Conservation (phyloP, 768 basidiomycete species). For the Hypsizygus marmoreus region DNA sequence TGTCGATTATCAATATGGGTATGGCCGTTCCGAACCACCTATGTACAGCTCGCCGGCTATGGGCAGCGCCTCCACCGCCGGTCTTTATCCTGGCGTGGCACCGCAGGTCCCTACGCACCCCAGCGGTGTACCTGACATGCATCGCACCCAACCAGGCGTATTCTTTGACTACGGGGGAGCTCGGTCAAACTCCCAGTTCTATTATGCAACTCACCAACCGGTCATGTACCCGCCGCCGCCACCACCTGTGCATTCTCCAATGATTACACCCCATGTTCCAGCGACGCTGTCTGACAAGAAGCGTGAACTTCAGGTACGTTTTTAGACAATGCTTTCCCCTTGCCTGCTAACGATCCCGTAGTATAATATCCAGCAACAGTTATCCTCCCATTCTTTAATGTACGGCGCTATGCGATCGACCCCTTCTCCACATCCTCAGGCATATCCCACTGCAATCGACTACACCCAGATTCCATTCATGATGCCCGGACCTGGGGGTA, state of each 20-base stretch:
- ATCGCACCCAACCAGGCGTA: slow-evolving; percentile 50
- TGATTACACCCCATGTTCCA: slow-evolving; percentile 52
- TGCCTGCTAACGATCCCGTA: slow-evolving; percentile 19
- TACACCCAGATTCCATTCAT: slow-evolving; percentile 51
- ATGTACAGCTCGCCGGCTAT: slow-evolving; percentile 52
- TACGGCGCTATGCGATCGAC: slow-evolving; percentile 43
- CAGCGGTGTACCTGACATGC: slow-evolving; percentile 39
- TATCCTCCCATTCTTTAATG: slow-evolving; percentile 41
- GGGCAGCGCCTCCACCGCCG: slow-evolving; percentile 43
- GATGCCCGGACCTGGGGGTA: slow-evolving; percentile 37
- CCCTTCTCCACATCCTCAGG: slow-evolving; percentile 44
- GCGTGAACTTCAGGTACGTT: slow-evolving; percentile 52
- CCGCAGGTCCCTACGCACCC: slow-evolving; percentile 15
- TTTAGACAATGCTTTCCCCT: slow-evolving; percentile 9
- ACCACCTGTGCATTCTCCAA: slow-evolving; percentile 40
- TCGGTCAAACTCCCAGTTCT: slow-evolving; percentile 60
- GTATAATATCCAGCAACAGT: slow-evolving; percentile 51
- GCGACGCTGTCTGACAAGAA: slow-evolving; percentile 55
- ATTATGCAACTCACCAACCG: slow-evolving; percentile 56
- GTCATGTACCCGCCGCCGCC: slow-evolving; percentile 57
- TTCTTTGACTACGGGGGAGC: slow-evolving; percentile 62
- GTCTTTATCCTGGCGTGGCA: slow-evolving; percentile 43
- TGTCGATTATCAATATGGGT: slow-evolving; percentile 59
- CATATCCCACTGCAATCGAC: slow-evolving; percentile 47
- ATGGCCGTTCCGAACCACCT: slow-evolving; percentile 49